These are phyloP conservation scores for Groenewaldozyma tartarivorans DNA, from an alignment of 805 yeast species.

Conservation along the genomic window DNA sequence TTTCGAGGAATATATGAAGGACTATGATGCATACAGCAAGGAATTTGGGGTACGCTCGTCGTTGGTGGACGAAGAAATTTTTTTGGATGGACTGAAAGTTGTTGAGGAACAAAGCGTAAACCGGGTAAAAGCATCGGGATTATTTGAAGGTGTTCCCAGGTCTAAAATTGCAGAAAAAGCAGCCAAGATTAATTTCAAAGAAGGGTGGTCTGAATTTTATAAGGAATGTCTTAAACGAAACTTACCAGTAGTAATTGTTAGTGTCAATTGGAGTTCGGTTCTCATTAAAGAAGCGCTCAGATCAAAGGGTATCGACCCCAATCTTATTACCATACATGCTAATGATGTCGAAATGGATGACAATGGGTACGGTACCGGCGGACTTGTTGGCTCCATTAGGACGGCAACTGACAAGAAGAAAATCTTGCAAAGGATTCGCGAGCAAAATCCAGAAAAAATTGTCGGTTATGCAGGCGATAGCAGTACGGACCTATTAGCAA, in stretches of 20 bases:
- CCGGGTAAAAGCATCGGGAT: conserved; percentile 30
- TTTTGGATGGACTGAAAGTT: conserved; percentile 35
- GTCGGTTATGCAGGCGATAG: conserved; percentile 54
- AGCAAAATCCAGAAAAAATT: conserved; percentile 1
- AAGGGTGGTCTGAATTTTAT: conserved; percentile 33
- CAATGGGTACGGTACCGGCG: conserved; percentile 23
- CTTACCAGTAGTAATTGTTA: conserved; percentile 38
- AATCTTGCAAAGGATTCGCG: conserved; percentile 16
- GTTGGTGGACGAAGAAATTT: conserved; percentile 35
- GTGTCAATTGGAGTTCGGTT: conserved; percentile 53
- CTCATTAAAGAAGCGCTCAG: conserved; percentile 32
- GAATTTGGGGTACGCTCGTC: conserved; percentile 27
- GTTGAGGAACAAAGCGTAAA: conserved; percentile 43
- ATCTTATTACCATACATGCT: conserved; percentile 30
- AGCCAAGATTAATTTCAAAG: conserved; percentile 28
- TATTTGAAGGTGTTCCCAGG: conserved; percentile 35
- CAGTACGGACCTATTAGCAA: conserved; percentile 45
- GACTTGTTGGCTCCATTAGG: conserved; percentile 27
- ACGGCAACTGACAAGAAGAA: conserved; percentile 47
- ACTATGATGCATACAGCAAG: conserved; percentile 26
- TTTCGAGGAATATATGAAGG: conserved; percentile 33
- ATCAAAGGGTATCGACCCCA: conserved; percentile 17
- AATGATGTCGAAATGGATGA: conserved; percentile 42
- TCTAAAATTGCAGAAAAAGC: conserved; percentile 30
- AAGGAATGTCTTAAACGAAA: conserved; percentile 11